These are phyloP conservation scores for Harrya chromipes DNA, from an alignment of 768 basidiomycete genomes.

Conservation along the genomic window DNA sequence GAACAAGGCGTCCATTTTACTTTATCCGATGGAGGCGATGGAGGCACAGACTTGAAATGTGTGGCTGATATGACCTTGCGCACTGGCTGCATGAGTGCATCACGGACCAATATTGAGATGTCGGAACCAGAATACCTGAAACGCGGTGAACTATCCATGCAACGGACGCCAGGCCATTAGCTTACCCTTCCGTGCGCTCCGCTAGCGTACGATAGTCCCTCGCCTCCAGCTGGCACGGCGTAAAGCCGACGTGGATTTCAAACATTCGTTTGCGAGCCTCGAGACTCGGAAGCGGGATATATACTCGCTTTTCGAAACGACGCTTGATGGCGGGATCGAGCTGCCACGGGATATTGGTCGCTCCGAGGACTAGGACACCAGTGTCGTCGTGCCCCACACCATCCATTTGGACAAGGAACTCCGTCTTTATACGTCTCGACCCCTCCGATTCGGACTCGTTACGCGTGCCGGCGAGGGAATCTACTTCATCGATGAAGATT, in stretches of 20 bases:
- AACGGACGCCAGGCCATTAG: neutral
- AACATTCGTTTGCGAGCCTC: slow-evolving; percentile 96
- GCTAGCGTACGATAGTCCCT: slow-evolving; percentile 83
- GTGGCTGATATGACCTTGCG: slow-evolving; percentile 94
- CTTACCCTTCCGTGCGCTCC: slow-evolving; percentile 79
- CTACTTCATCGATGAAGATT: slow-evolving; percentile 99
- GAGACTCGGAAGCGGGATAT: slow-evolving; percentile 93
- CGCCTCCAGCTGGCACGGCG: slow-evolving; percentile 77
- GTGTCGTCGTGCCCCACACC: slow-evolving; percentile 98
- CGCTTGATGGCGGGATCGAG: slow-evolving; percentile 97
- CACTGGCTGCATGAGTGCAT: slow-evolving; percentile 98
- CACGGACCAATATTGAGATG: slow-evolving; percentile 90
- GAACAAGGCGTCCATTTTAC: slow-evolving; percentile 93
- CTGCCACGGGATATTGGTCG: slow-evolving; percentile 99
- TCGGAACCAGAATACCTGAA: slow-evolving; percentile 87
- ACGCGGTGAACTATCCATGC: neutral
- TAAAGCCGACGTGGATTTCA: slow-evolving; percentile 91
- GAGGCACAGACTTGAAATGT: slow-evolving; percentile 73
- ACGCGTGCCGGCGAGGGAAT: slow-evolving; percentile 91
- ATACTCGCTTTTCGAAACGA: slow-evolving; percentile 97
- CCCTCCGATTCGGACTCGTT: slow-evolving; percentile 98
- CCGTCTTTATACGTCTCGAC: slow-evolving; percentile 95
- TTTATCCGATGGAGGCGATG: slow-evolving; percentile 20
- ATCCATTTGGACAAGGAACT: slow-evolving; percentile 98
- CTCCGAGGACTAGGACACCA: slow-evolving; percentile 93